Base-by-base conservation (phyloP, 2,329 filamentous ascomycete species). In the Volutella citrinella region DNA sequence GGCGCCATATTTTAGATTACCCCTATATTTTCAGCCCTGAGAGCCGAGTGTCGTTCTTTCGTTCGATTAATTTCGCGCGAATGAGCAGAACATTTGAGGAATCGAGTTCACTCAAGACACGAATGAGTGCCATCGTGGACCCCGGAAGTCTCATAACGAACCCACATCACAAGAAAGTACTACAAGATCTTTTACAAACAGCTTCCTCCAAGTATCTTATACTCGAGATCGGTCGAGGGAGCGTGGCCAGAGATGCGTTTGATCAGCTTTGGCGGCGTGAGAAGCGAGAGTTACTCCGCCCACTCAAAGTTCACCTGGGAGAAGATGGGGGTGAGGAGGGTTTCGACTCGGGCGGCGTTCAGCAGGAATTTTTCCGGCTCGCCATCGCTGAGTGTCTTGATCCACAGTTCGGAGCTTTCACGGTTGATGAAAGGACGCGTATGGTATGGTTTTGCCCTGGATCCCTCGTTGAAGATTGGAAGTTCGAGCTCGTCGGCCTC, bases 341-440 rank as follows among this genome's bases (percentile, higher is more conserved):
- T 0, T 79, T 94, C 20, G 93, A 98, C 59, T 88, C 91, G 30
- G 93, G 93, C 26, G 93, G 93, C 43, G 90, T 98, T 2, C 91
- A 96, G 51, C 90, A 95, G 57, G 93, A 98, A 45, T 97, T 95
- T 57, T 97, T 98, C 65, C 80, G 88, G 12, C 65, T 96, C 18
- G 80, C 87, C 13, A 81, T 96, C 48, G 78, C 79, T 1, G 83
- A 95, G 53, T 86, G 85, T 5, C 73, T 97, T 27, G 74, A 87
- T 49, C 84, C 87, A 5, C 74, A 81, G 26, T 87, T 85, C 52
- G 89, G 84, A 2, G 79, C 85, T 34, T 97, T 97, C 57, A 84
- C 81, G 0, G 75, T 87, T 19, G 89, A 97, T 49, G 63, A 76
- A 2, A 69, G 80, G 34, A 93, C 85, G 1, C 78, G 79, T 19